phyloP scores from a whole-genome alignment of 345 rosid species.

The Cochlearia excelsa region DNA sequence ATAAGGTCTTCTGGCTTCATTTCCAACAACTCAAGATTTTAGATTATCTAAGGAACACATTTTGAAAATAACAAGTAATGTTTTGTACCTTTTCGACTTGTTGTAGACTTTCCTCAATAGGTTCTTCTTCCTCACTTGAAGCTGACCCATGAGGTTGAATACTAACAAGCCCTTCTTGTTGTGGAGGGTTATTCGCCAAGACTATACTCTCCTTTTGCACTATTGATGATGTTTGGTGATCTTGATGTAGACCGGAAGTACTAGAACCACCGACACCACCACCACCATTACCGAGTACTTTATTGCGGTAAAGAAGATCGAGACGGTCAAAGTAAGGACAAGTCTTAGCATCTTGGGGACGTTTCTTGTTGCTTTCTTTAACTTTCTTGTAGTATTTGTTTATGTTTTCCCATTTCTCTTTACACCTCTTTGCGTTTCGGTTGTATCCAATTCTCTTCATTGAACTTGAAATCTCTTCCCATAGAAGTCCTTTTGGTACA shows the following conservation, averaged over 20 bases:
- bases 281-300: slow-evolving; percentile 37
- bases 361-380: slow-evolving; percentile 74
- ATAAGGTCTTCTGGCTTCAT: slow-evolving; percentile 85
- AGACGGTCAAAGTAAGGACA: slow-evolving; percentile 87
- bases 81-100: slow-evolving; percentile 45
- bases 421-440: slow-evolving; percentile 52
- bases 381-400: slow-evolving; percentile 90
- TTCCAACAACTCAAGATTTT: slow-evolving; percentile 38
- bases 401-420: slow-evolving; percentile 48
- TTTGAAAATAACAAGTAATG: not conserved
- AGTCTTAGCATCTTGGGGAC: slow-evolving; percentile 82
- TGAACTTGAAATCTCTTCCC: slow-evolving; percentile 74
- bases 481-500: slow-evolving; percentile 76
- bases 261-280: not conserved
- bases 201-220: slow-evolving; percentile 18
- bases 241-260: slow-evolving; percentile 31
- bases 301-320: slow-evolving; percentile 64
- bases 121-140: slow-evolving; percentile 34
- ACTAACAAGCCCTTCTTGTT: not conserved
- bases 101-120: slow-evolving; percentile 32
- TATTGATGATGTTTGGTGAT: slow-evolving; percentile 22
- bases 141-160: slow-evolving; percentile 25
- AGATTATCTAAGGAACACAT: slow-evolving; percentile 35
- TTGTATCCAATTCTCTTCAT: slow-evolving; percentile 67
- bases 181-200: no score